Base-by-base conservation (phyloP, 768 basidiomycete species). In the Psilocybe sp. region DNA sequence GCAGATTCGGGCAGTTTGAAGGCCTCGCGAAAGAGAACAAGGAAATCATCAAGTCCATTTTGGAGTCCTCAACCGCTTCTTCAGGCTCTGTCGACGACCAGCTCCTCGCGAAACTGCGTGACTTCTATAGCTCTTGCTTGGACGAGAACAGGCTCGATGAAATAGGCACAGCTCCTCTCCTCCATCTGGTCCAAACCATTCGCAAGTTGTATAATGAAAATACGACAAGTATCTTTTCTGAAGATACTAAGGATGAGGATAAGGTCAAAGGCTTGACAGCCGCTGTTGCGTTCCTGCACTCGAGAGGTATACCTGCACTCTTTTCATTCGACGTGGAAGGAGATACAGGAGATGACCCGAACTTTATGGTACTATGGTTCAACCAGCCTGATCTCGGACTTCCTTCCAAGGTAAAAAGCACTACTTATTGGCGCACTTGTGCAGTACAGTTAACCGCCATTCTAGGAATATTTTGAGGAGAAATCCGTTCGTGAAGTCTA, bases 401-500 rank as follows among this genome's bases (percentile, higher is more conserved):
- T 11, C 94, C 92, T 1, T 84, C 94, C 13, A 95, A 94, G 79
- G 91, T 89, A 46, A 34, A 60, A 48, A 31, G n/a, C n/a, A 7
- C 47, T 49, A 7, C 46, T 45, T 5, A 52, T 63, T 7, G 50
- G 54, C 10, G 15, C n/a, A 18, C 31, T 44, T 28, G 23, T 28
- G 34, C 13, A 41, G 36, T 12, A 34, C 44, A 14, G 13, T 34
- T 19, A 8, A 19, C 12, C 38, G 50, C 44, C 39, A 20, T 46
- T 18, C 34, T 55, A 92, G 87, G 92, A 95, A 70, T 97, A 98
- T 65, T 98, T 92, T 66, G 79, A 85, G 46, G 95, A 98, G 41
- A 72, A 82, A 47, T 65, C 72, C 0, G 78, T 91, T 34, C 66
- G 81, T n/a, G 73, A 78, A n/a, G 64, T 87, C 13, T 97, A 97